Percentiles rank a stretch among this genome's conserved stretches.
Conservation (phyloP, 1,284 basidiomycete genomes). For the Fomitiporia mediterranea region DNA sequence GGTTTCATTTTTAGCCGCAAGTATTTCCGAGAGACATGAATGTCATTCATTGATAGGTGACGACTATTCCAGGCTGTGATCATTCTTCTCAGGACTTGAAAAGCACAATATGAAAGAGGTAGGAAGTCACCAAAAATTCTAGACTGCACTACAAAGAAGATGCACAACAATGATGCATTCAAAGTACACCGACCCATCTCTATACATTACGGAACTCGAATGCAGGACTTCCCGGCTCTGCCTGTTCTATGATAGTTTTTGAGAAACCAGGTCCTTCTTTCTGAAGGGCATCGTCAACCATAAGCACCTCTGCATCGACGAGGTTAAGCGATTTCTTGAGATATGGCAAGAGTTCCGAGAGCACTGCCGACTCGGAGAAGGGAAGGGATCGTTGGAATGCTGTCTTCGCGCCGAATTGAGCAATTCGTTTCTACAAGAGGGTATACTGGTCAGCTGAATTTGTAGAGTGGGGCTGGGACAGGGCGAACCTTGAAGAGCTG, state of each 20-base stretch:
- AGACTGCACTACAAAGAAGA: background rate
- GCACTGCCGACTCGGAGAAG: conserved; percentile 82
- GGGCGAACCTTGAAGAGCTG: conserved; percentile 88
- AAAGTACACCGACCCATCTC: background rate
- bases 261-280: conserved; percentile 55
- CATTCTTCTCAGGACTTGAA: too few relatives aligned
- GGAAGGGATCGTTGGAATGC: conserved; percentile 87
- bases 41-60: too few relatives aligned
- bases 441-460: background rate
- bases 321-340: conserved; percentile 81
- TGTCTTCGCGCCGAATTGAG: conserved; percentile 69
- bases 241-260: conserved; percentile 68
- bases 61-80: too few relatives aligned
- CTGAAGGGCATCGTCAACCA: conserved; percentile 67
- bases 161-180: too few relatives aligned
- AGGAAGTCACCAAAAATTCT: too few relatives aligned
- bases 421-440: conserved; percentile 72
- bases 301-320: conserved; percentile 63
- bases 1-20: too few relatives aligned
- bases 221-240: conserved; percentile 85
- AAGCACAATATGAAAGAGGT: too few relatives aligned
- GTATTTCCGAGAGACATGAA: too few relatives aligned
- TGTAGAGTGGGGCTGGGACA: conserved; percentile 21
- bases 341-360: conserved; percentile 74
- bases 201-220: conserved; percentile 78